These are phyloP conservation scores for Rhytidhysteron rufulum DNA, from an alignment of 2,329 filamentous ascomycete genomes.

Conservation along the genomic window DNA sequence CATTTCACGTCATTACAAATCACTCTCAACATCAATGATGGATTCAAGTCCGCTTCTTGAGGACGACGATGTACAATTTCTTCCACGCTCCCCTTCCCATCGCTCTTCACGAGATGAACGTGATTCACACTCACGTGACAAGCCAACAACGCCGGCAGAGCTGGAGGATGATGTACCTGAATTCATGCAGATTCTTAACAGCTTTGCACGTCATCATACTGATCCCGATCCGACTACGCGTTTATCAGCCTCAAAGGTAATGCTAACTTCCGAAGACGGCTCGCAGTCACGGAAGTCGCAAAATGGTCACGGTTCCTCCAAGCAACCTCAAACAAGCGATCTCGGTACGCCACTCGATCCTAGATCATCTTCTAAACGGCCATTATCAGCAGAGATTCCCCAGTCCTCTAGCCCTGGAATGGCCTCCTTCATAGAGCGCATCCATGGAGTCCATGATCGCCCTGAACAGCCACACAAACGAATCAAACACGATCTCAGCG, in stretches of 20 bases:
- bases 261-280: neutral
- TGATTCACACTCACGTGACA: neutral
- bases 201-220: too few relatives aligned
- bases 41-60: neutral
- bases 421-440: constrained; percentile 65
- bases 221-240: too few relatives aligned
- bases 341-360: constrained; percentile 33
- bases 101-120: neutral
- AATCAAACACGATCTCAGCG: constrained; percentile 18
- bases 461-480: constrained; percentile 47
- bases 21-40: too few relatives aligned
- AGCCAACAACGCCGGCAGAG: neutral
- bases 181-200: too few relatives aligned
- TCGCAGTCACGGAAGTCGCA: too few relatives aligned
- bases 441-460: constrained; percentile 72
- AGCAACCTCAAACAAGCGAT: constrained; percentile 18
- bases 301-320: too few relatives aligned
- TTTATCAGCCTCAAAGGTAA: neutral
- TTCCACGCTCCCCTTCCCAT: neutral
- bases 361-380: constrained; percentile 26
- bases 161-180: too few relatives aligned
- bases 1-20: constrained; percentile 1
- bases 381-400: constrained; percentile 13
- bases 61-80: neutral
- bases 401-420: constrained; percentile 42